phyloP scores from a whole-genome alignment of 352 stramenopile species.

The Blastocystis sp. region DNA sequence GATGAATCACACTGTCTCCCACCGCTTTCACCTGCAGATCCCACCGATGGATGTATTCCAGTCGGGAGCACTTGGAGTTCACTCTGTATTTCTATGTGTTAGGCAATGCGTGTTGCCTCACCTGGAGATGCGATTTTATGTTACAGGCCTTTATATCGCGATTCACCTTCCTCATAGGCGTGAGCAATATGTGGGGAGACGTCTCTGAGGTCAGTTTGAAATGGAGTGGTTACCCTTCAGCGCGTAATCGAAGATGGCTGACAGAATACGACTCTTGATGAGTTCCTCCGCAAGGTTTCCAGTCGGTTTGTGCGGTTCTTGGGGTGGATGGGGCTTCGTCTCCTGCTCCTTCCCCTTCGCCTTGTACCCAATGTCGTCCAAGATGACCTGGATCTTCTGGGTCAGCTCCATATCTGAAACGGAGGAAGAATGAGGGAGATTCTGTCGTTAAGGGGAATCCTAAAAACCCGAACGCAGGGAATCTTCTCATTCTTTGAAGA shows the following conservation, averaged over 20 bases:
- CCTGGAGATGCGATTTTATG: constrained; percentile 29
- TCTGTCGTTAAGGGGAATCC: not conserved
- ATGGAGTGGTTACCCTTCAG: not conserved
- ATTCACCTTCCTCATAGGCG: not conserved
- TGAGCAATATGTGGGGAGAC: not conserved
- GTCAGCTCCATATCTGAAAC: not conserved
- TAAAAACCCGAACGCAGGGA: not conserved
- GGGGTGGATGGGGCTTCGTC: not conserved
- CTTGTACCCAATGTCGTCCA: not conserved
- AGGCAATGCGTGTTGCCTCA: not conserved
- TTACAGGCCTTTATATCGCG: not conserved
- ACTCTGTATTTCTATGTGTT: constrained; percentile 1
- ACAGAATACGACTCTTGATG: constrained; percentile 12
- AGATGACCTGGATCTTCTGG: not conserved
- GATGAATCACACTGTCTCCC: too few relatives aligned
- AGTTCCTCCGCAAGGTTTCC: not conserved
- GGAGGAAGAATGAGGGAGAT: not conserved
- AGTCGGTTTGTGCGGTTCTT: not conserved
- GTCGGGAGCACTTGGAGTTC: not conserved
- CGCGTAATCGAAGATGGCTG: constrained; percentile 16
- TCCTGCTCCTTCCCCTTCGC: not conserved
- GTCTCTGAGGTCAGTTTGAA: not conserved
- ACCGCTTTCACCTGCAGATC: not conserved
- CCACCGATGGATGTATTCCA: constrained; percentile 19
- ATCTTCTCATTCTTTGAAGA: not conserved